These are phyloP conservation scores for Magnusiomyces tetraspermus DNA, from an alignment of 1,139 yeast genomes.

Conservation along the genomic window DNA sequence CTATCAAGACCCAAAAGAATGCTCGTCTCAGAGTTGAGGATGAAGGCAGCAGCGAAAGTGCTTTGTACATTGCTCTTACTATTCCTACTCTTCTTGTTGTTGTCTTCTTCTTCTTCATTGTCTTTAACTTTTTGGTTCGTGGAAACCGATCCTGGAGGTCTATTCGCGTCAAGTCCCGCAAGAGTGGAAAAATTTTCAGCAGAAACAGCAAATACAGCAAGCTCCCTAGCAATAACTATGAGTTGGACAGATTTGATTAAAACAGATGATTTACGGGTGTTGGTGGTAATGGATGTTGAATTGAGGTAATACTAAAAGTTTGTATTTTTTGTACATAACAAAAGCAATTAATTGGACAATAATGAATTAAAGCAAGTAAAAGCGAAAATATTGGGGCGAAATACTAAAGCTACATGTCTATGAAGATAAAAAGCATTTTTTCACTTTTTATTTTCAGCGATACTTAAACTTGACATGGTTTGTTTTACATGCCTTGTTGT, in stretches of 20 bases:
- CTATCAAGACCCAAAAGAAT: conserved; percentile 47
- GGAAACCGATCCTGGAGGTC: conserved; percentile 15
- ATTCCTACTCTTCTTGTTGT: conserved; percentile 66
- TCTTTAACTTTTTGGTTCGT: conserved; percentile 13
- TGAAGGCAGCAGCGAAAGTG: conserved; percentile 37
- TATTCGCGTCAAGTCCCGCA: conserved; percentile 11
- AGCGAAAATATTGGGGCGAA: too few relatives aligned
- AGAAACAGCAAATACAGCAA: conserved; percentile 10
- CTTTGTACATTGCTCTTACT: conserved; percentile 50
- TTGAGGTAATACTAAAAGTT: too few relatives aligned
- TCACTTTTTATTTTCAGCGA: too few relatives aligned
- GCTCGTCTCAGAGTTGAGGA: conserved; percentile 34
- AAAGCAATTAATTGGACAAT: too few relatives aligned
- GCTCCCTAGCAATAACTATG: conserved; percentile 14
- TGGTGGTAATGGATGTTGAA: too few relatives aligned
- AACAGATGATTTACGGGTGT: too few relatives aligned
- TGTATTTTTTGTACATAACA: too few relatives aligned
- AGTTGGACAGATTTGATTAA: conserved; percentile 5
- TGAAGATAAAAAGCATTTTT: too few relatives aligned
- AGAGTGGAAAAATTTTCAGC: background rate
- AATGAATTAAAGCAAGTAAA: too few relatives aligned
- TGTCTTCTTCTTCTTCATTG: conserved; percentile 29
- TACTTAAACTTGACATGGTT: too few relatives aligned
- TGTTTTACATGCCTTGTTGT: too few relatives aligned
- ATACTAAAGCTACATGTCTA: too few relatives aligned